Conservation (phyloP, 179 eudicot species). For the Camellia oleifera region DNA sequence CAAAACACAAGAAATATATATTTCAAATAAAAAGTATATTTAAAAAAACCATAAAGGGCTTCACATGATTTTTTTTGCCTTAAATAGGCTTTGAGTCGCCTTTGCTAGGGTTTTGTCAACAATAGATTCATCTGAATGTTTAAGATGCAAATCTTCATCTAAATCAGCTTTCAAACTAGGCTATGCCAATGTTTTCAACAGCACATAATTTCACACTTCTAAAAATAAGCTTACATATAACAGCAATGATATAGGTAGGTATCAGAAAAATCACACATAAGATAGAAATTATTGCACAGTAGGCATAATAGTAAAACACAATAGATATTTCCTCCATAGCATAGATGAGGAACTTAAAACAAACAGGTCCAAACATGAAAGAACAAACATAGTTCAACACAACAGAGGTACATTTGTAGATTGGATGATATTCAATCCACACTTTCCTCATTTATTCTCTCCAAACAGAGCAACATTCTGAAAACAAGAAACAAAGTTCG, state of each 20-base stretch:
- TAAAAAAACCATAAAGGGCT: too few relatives aligned
- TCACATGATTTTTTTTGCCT: too few relatives aligned
- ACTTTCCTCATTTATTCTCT: slow-evolving; percentile 17
- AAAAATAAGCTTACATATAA: neutral
- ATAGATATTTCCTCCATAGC: neutral
- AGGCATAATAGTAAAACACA: neutral
- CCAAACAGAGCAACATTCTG: neutral
- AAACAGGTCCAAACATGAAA: slow-evolving; percentile 12
- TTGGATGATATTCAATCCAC: neutral
- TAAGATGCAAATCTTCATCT: too few relatives aligned
- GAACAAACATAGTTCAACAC: slow-evolving; percentile 7
- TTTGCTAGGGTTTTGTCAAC: too few relatives aligned
- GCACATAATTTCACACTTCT: too few relatives aligned
- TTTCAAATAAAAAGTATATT: too few relatives aligned
- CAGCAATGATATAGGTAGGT: neutral
- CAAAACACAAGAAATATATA: too few relatives aligned
- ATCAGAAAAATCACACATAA: neutral
- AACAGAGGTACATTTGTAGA: slow-evolving; percentile 11
- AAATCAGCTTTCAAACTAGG: too few relatives aligned
- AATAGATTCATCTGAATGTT: too few relatives aligned
- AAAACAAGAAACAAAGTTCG: neutral
- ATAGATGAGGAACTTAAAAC: slow-evolving; percentile 7
- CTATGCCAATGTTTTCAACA: too few relatives aligned
- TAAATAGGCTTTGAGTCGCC: too few relatives aligned
- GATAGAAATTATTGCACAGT: neutral